Evolutionary conservation across 2,329 filamentous ascomycete genomes (phyloP).

Genomic region (Colletotrichum liriopes): DNA sequence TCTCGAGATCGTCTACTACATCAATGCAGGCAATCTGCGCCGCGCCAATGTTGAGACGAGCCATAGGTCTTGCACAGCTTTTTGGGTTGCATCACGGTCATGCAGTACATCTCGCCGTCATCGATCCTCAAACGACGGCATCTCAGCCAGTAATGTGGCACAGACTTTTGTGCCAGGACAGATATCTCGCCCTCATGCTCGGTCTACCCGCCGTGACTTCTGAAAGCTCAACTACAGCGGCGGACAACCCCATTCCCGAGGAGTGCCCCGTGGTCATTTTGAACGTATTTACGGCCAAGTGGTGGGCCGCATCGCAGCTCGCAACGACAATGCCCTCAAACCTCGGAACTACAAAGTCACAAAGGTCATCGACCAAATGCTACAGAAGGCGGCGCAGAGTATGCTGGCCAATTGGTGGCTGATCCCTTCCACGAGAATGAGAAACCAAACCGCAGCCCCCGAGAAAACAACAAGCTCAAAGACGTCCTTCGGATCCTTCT

Average conservation of each 20-base stretch:
- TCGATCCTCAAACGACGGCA: slow-evolving; percentile 19
- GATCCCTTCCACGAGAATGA: slow-evolving; percentile 26
- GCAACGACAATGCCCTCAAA: slow-evolving; percentile 47
- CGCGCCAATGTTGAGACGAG: slow-evolving; percentile 54
- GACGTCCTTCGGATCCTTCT: slow-evolving; percentile 46
- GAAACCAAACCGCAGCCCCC: not conserved
- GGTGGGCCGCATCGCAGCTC: slow-evolving; percentile 49
- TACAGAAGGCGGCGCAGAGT: slow-evolving; percentile 46
- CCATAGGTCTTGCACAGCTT: slow-evolving; percentile 58
- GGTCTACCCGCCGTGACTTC: slow-evolving; percentile 53
- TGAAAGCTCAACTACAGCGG: slow-evolving; percentile 44
- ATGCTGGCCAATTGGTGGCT: slow-evolving; percentile 51
- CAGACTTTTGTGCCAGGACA: slow-evolving; percentile 54
- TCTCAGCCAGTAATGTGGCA: slow-evolving; percentile 52
- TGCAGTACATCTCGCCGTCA: not conserved
- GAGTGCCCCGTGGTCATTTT: too few species aligned
- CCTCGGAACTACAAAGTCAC: slow-evolving; percentile 45
- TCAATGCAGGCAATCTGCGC: slow-evolving; percentile 58
- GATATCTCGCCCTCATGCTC: slow-evolving; percentile 56
- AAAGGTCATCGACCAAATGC: slow-evolving; percentile 48
- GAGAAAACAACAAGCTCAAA: slow-evolving; percentile 44
- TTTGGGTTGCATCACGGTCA: slow-evolving; percentile 55
- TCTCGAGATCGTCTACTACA: slow-evolving; percentile 55
- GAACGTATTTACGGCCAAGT: not conserved
- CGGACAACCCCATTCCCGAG: not conserved